phyloP scores from a whole-genome alignment of 148 eudicot species.

The Pharnaceum exiguum region DNA sequence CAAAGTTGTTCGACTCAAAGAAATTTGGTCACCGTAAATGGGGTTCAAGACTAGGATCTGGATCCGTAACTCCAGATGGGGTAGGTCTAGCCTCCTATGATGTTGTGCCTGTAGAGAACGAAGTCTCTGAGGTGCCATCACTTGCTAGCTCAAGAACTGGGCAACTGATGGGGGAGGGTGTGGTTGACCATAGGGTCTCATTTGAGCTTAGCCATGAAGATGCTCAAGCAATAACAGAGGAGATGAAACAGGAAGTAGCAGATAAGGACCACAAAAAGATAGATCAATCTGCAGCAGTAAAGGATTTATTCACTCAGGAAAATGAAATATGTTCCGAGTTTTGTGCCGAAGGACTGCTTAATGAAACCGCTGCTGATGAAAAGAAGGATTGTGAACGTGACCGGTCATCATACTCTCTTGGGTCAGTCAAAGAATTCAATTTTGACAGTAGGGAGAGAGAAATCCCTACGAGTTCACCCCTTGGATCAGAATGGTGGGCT shows the following conservation, averaged over 20 bases:
- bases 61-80: constrained; percentile 69
- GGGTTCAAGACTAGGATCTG: constrained; percentile 88
- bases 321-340: constrained; percentile 15
- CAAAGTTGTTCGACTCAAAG: constrained; percentile 67
- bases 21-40: constrained; percentile 52
- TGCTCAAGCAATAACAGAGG: constrained; percentile 27
- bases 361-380: constrained; percentile 25
- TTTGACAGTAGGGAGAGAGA: constrained; percentile 58
- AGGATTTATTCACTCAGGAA: constrained; percentile 2
- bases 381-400: constrained; percentile 43
- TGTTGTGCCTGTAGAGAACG: constrained; percentile 28
- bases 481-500: constrained; percentile 69
- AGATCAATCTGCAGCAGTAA: constrained; percentile 2
- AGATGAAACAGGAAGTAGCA: constrained; percentile 16
- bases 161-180: constrained; percentile 34
- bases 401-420: constrained; percentile 49
- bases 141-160: constrained; percentile 55
- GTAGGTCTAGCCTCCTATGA: constrained; percentile 47
- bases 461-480: constrained; percentile 24
- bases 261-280: constrained; percentile 6
- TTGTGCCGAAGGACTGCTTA: constrained; percentile 24
- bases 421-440: constrained; percentile 85
- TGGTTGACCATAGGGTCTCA: constrained; percentile 68
- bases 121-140: constrained; percentile 54
- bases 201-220: constrained; percentile 60